Base-by-base conservation (phyloP, 2,329 filamentous ascomycete genomes). In the Dryadomyces sulphureus region DNA sequence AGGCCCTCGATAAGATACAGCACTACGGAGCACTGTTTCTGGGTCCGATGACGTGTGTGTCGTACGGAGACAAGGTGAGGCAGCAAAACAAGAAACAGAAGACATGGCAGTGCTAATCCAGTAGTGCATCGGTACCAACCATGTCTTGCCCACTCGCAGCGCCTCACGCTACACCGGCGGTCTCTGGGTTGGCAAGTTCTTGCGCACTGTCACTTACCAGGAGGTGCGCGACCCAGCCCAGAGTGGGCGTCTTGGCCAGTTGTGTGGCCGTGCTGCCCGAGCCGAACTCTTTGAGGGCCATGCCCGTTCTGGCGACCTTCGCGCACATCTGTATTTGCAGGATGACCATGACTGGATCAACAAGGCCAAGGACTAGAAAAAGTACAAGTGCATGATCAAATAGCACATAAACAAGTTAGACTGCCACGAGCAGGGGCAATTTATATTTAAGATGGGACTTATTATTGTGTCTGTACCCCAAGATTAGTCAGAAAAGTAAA, bases 121-220 rank as follows among this genome's bases (percentile, higher is more conserved):
- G n/a, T 16, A 70, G 65, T 67, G 65, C 32, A 74, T 74, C 48
- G 70, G 70, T 1, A 74, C 70, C 2, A 74, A 73, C 53, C 70
- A 73, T 52, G 70, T 74, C 2, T 59, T 75, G 0, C 70, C 71
- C 0, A 74, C 70, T 0, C 59, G 63, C 2, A 62, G 63, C 19
- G 69, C 68, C 0, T 64, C 65, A 0, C 56, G 65, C 2, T 74
- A 69, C 52, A 74, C 70, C 0, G 70, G 70, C 2, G 70, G 70
- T 1, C 59, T 73, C 4, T 73, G 70, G 70, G 70, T 73, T 2
- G 69, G 70, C n/a, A 73, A 73, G 54, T 73, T 62, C 50, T 57
- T 73, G 16, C 61, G 64, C 30, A 74, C 69, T 0, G 59, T 64
- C n/a, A 73, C 71, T 0, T 74, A 73, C 51, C 70, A 73, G 52